Percentiles rank a stretch among this genome's conserved stretches.
phyloP scores from a whole-genome alignment of 768 basidiomycete genomes.

The Amyloporia xantha region DNA sequence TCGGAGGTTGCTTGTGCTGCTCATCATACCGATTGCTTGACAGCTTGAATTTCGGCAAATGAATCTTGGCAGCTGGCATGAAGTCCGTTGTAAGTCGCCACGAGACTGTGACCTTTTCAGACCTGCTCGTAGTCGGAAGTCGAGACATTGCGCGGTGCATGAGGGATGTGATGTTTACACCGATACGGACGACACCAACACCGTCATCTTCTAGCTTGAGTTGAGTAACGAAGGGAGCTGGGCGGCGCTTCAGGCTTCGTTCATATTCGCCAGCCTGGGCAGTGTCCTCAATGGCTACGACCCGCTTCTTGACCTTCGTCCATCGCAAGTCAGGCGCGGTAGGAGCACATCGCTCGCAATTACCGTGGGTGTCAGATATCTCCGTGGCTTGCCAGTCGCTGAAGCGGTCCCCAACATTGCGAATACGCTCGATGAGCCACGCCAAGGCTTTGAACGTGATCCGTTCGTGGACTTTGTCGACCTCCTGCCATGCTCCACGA shows the following conservation, averaged over 20 bases:
- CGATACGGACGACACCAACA: constrained; percentile 70
- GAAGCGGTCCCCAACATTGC: constrained; percentile 62
- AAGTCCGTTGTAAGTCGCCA: constrained; percentile 85
- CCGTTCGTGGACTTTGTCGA: constrained; percentile 85
- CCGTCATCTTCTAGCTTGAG: constrained; percentile 58
- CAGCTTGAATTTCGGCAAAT: constrained; percentile 60
- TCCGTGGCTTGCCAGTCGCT: constrained; percentile 59
- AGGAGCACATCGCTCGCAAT: constrained; percentile 82
- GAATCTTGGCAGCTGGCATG: constrained; percentile 51
- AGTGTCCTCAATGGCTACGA: constrained; percentile 74
- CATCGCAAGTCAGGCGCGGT: constrained; percentile 69
- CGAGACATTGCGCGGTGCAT: constrained; percentile 81
- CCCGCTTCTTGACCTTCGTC: constrained; percentile 55
- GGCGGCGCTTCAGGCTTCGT: constrained; percentile 78
- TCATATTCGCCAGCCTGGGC: constrained; percentile 87
- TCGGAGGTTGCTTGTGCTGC: constrained; percentile 69
- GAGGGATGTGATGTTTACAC: constrained; percentile 82
- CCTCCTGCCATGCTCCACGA: constrained; percentile 61
- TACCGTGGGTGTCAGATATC: constrained; percentile 33
- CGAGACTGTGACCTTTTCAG: constrained; percentile 45
- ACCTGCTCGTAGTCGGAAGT: constrained; percentile 48
- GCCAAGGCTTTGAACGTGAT: constrained; percentile 73
- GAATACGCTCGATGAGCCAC: constrained; percentile 83
- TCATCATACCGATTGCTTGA: constrained; percentile 70
- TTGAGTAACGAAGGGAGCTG: constrained; percentile 82